These are phyloP conservation scores for Penicillium egyptiacum DNA, from an alignment of 495 filamentous ascomycete species.

Conservation along the genomic window DNA sequence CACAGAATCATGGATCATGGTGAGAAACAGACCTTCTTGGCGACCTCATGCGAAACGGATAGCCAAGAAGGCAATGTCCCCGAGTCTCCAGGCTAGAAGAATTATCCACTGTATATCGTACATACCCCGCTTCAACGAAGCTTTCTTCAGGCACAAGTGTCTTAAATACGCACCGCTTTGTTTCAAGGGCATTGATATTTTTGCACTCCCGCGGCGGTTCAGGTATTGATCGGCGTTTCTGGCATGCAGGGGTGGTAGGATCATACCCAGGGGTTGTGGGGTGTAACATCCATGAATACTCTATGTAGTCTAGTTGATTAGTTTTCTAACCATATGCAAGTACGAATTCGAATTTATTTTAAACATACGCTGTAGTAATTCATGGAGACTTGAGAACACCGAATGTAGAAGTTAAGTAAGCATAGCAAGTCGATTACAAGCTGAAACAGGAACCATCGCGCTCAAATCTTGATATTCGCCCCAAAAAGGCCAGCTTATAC, in stretches of 20 bases:
- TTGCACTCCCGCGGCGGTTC: conserved; percentile 22
- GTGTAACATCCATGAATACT: not conserved
- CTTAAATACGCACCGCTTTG: not conserved
- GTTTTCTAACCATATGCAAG: not conserved
- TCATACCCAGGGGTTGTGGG: not conserved
- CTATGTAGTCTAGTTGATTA: not conserved
- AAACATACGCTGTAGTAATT: not conserved
- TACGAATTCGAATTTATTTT: not conserved
- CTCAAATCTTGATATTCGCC: not conserved
- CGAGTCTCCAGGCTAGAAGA: not conserved
- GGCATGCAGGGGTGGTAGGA: not conserved
- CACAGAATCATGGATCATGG: not conserved
- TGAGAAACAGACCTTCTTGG: not conserved
- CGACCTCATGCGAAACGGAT: conserved; percentile 12
- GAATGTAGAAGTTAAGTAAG: not conserved
- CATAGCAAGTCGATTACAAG: conserved; percentile 5
- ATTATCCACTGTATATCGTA: not conserved
- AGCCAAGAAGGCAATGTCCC: not conserved
- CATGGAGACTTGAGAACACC: no score
- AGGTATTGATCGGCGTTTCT: conserved; percentile 25
- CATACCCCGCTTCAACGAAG: conserved; percentile 5
- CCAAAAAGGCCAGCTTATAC: not conserved
- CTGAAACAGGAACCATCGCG: conserved; percentile 12
- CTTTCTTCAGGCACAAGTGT: conserved; percentile 18
- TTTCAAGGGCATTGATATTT: not conserved